Base-by-base conservation (phyloP, 106 monocot genomes). In the Allium fistulosum region DNA sequence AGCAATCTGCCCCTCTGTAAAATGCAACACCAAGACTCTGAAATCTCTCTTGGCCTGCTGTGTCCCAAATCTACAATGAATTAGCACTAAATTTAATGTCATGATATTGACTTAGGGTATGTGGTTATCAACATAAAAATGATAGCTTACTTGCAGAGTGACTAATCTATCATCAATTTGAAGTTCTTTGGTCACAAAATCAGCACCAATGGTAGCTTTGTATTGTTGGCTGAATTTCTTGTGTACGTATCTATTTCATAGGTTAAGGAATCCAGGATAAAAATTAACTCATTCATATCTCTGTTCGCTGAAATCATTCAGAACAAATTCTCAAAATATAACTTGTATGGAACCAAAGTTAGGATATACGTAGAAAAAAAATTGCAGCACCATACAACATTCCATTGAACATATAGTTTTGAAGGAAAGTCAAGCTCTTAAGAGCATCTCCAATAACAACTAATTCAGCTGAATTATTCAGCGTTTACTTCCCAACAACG, bases 1-100 rank as follows among this genome's bases (percentile, higher is more conserved):
- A 95, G 26, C 95, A 91, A 74, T 95, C 95, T 6, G 91, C 88
- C 6, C 95, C 91, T 72, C 91, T 77, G 46, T 95, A 91, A 61
- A 85, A 95, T 61, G 87, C 85, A 16, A 87, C 88, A 49, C 88
- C 88, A 66, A 88, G 85, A 67, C 94, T 94, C 61, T 91, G 83
- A 71, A 95, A 95, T 74, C 88, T 91, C 71, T 95, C 95, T 73
- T 91, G 88, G 9, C 91, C 95, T 67, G 91, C 88, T 10, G 91
- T 95, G 64, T 95, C 95, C 95, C 95, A 95, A 9, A 95, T 86
- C 95, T 95, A 74, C 60, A 51, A 58, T 65, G 28, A 69, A 69
- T 50, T 15, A 63, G 49, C 37, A 68, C 4, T 60, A 48, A 45
- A 45, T 45, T 64, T n/a, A 57, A 65, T 57, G 52, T 37, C 56